Evolutionary conservation across 2,329 filamentous ascomycete genomes (phyloP).

Genomic region (Pseudovirgaria hyperparasitica): DNA sequence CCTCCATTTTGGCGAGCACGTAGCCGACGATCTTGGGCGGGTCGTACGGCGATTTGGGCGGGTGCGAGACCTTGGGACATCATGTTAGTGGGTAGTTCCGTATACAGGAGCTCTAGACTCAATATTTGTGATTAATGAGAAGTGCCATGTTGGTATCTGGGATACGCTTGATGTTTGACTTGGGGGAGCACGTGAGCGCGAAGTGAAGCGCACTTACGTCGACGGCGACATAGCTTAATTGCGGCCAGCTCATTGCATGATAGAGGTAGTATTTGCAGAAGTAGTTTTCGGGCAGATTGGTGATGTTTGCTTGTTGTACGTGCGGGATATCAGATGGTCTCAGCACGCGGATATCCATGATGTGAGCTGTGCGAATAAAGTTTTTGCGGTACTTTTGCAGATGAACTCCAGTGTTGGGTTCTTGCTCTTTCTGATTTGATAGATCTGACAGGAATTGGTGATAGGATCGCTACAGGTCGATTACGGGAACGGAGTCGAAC

Average conservation of each 20-base stretch:
- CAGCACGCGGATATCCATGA: constrained; percentile 84
- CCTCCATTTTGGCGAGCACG: constrained; percentile 99
- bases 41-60: constrained; percentile 65
- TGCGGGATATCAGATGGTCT: constrained; percentile 73
- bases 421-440: too few relatives aligned
- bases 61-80: constrained; percentile 53
- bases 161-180: too few relatives aligned
- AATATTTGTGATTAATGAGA: too few relatives aligned
- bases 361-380: too few relatives aligned
- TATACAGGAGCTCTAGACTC: too few relatives aligned
- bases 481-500: too few relatives aligned
- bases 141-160: too few relatives aligned
- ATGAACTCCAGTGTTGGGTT: too few relatives aligned
- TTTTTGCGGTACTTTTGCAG: too few relatives aligned
- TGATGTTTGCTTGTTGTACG: constrained; percentile 96
- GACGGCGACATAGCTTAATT: constrained; percentile 91
- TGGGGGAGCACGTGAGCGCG: too few relatives aligned
- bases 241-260: constrained; percentile 95
- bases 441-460: too few relatives aligned
- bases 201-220: constrained; percentile 39
- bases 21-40: constrained; percentile 98
- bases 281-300: constrained; percentile 98
- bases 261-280: constrained; percentile 99
- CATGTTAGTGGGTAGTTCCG: neutral
- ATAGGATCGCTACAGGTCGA: too few relatives aligned